Evolutionary conservation across 2,329 filamentous ascomycete species (phyloP), one percentile per base, ranked within the genome.

Genomic region (Diplodia intermedia): DNA sequence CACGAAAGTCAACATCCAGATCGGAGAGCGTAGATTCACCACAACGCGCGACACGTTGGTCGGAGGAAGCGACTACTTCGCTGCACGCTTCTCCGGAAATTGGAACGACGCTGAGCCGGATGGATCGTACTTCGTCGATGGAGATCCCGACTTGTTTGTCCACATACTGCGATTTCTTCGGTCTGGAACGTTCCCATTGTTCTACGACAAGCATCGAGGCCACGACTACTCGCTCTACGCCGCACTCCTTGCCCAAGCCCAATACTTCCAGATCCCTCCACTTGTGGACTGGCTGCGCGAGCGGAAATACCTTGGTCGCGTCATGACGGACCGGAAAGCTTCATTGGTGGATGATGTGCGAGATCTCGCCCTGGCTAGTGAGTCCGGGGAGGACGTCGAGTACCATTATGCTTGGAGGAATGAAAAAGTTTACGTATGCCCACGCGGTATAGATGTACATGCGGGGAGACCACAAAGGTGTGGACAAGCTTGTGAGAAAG

Each of bases 81-180:
- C 60, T 14, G 66, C 69, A 0, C 69, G 73, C 2, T 66, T 79
- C 4, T 75, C 75, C 0, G 70, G 68, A 1, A 61, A 71, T 3
- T 77, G 73, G 71, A 40, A 70, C 50, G 70, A 75, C 15, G 66
- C 57, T 26, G 69, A 75, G 54, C 47, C 66, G 6, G 75, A 79
- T 56, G 74, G 73, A 2, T 75, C 75, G 0, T 76, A 75, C 69
- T 81, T 80, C 70, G 65, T 82, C 61, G 79, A 81, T 56, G 70
- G 75, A 0, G 77, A 81, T 65, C 71, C 75, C 1, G 55, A 71
- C 0, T 47, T 78, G 11, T 81, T 82, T 68, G 66, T 73, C 31
- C 73, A 81, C 61, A 71, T 81, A 66, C 71, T 81, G 3, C 69
- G 71, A 0, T 81, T 76, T 67, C 73, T 81, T 12, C 76, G 79